phyloP scores from a whole-genome alignment of 2,329 filamentous ascomycete genomes.

The Domatiomyces globalis region DNA sequence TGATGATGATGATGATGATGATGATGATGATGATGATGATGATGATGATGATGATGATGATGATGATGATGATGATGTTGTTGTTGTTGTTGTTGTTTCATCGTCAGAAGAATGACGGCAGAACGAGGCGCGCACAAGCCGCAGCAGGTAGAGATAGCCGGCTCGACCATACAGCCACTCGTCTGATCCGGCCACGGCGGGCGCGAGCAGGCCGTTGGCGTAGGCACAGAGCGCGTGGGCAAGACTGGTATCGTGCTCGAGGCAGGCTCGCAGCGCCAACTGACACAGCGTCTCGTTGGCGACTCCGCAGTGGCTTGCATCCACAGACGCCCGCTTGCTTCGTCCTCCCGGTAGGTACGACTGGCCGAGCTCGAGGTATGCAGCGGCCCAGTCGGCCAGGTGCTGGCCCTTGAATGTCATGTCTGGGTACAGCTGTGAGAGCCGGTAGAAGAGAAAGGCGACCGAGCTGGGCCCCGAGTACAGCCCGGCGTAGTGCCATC shows the following conservation, averaged over 20 bases:
- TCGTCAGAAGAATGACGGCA: too few relatives aligned
- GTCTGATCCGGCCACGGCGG: constrained; percentile 35
- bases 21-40: too few relatives aligned
- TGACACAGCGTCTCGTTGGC: constrained; percentile 37
- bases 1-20: too few relatives aligned
- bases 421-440: constrained; percentile 33
- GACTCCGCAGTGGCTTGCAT: constrained; percentile 36
- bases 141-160: constrained; percentile 53
- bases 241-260: constrained; percentile 28
- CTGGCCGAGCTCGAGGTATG: constrained; percentile 26
- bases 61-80: too few relatives aligned
- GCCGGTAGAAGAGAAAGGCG: constrained; percentile 41
- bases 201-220: constrained; percentile 3
- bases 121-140: constrained; percentile 35
- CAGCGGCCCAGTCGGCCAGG: constrained; percentile 33
- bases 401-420: constrained; percentile 31
- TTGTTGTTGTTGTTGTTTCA: too few relatives aligned
- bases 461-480: constrained; percentile 42
- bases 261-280: constrained; percentile 33
- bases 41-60: too few relatives aligned
- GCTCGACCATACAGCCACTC: constrained; percentile 55
- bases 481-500: constrained; percentile 29
- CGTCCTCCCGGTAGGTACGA: not conserved
- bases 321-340: constrained; percentile 18
- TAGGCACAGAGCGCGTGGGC: constrained; percentile 24